Base-by-base conservation (phyloP, 1,139 yeast species). In the Geotrichum cucujoidarum region DNA sequence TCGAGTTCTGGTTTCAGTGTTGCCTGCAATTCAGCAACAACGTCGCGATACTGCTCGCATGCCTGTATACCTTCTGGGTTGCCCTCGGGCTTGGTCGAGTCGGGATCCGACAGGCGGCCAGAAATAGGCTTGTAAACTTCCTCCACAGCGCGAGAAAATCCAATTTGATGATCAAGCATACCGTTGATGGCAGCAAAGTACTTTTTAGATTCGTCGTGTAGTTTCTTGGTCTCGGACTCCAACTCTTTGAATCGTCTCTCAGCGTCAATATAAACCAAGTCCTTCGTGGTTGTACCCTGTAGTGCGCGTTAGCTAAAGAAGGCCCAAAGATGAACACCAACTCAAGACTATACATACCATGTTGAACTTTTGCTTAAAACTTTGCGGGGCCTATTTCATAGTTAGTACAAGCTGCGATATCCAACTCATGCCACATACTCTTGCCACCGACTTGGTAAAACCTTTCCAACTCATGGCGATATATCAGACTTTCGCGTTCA, bases 11-110 rank as follows among this genome's bases (percentile, higher is more conserved):
- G 98, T 63, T 87, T 83, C 61, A 92, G 74, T 1, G 89, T 81
- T 50, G 80, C 83, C 69, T 90, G 94, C 58, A 92, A 72, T 55
- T 89, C 96, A 45, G 80, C 77, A 40, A 92, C 96, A 53, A 89
- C 84, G 44, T 79, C 95, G 50, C 95, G 74, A 67, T 90, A 92
- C 64, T 85, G 95, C 62, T 86, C 95, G 60, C 95, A 81, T 1
- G 98, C 98, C 60, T 85, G 80, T 56, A 92, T 88, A 58, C 97
- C 98, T 52, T 90, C 94, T 3, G 97, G 97, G 62, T 90, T 89
- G 57, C 95, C 97, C 64, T 92, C 97, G 0, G 89, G 94, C 35
- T 79, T 77, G 3, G 88, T 65, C 5, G 95, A 78, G 61, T 81
- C 83, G 7, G 97, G 97, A 63, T 92, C 97, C 13, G 94, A 81